phyloP scores from a whole-genome alignment of 805 yeast species.

The Saturnispora silvae region DNA sequence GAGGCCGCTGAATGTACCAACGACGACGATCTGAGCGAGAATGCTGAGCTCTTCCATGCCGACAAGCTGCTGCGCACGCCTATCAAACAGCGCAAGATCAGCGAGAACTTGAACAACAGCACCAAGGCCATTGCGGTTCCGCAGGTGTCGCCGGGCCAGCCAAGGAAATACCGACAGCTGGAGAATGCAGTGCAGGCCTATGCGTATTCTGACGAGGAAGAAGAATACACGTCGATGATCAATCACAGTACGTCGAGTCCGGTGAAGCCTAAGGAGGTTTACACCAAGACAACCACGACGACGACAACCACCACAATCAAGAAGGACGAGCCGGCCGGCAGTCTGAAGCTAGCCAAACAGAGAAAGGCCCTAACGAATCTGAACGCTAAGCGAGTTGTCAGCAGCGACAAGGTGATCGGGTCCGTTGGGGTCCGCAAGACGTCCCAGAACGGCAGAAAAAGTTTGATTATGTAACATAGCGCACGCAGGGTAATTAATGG shows the following conservation, averaged over 20 bases:
- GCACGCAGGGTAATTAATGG: no score
- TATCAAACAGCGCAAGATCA: conserved; percentile 57
- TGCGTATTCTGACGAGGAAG: conserved; percentile 29
- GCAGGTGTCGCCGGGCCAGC: conserved; percentile 92
- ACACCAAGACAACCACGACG: conserved; percentile 40
- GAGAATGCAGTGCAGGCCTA: conserved; percentile 23
- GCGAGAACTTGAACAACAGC: conserved; percentile 46
- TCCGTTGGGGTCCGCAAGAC: conserved; percentile 28
- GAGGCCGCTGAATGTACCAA: conserved; percentile 20
- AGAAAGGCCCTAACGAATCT: conserved; percentile 17
- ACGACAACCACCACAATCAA: conserved; percentile 34
- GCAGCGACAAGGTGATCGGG: conserved; percentile 26
- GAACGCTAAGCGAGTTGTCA: conserved; percentile 18
- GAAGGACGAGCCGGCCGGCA: conserved; percentile 18
- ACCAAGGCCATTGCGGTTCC: conserved; percentile 65
- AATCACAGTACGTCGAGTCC: conserved; percentile 13
- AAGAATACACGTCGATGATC: conserved; percentile 15
- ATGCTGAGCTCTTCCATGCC: conserved; percentile 10
- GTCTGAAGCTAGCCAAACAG: conserved; percentile 18
- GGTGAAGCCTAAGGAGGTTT: conserved; percentile 15
- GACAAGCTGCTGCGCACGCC: conserved; percentile 54
- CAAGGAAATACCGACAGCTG: conserved; percentile 53
- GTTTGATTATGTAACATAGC: conserved; percentile 9
- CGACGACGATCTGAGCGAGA: conserved; percentile 18
- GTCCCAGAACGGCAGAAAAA: conserved; percentile 18